Base-by-base conservation (phyloP, 2,329 filamentous ascomycete species). In the Calonectria ilicicola region DNA sequence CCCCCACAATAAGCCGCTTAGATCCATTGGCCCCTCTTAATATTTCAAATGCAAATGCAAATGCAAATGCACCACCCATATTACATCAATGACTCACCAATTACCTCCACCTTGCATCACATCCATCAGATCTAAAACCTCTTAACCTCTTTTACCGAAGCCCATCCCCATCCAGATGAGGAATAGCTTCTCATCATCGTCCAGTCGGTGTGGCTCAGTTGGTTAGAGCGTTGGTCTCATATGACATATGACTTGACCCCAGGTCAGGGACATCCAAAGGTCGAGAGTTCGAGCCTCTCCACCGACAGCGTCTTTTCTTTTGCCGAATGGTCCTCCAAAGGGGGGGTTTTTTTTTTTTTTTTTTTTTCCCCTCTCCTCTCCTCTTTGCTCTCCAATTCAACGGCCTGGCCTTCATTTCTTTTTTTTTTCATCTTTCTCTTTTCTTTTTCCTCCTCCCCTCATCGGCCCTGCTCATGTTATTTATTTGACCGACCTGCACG, bases 141-240 rank as follows among this genome's bases (percentile, higher is more conserved):
- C 47, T 71, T 79, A 12, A 68, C 4, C 1, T 56, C 72, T 68
- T 19, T 1, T 5, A 4, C 1, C 7, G 4, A 19, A 3, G 5
- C 6, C 7, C 21, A 15, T 15, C 9, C 47, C 8, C 72, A 76
- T 76, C 70, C 70, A 35, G 69, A 73, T 64, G 26, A n/a, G 74
- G 76, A 35, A 44, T 73, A 70, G 68, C 38, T 21, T 40, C 44
- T 44, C 56, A 29, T 40, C 44, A 38, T 1, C n/a, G 40, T 1
- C 14, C 32, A n/a, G 78, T 80, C 74, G 74, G 78, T 76, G 74
- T 79, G 76, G 78, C 78, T 79, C 77, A 79, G 77, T 77, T 79
- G 77, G 77, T 75, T 79, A 79, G 77, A 79, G 77, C 77, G 77
- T 79, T 79, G 77, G 77, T 79, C 77, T 79, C 77, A 79, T 79